Base-by-base conservation (phyloP, 2,329 filamentous ascomycete species). In the Colletotrichum sp. region DNA sequence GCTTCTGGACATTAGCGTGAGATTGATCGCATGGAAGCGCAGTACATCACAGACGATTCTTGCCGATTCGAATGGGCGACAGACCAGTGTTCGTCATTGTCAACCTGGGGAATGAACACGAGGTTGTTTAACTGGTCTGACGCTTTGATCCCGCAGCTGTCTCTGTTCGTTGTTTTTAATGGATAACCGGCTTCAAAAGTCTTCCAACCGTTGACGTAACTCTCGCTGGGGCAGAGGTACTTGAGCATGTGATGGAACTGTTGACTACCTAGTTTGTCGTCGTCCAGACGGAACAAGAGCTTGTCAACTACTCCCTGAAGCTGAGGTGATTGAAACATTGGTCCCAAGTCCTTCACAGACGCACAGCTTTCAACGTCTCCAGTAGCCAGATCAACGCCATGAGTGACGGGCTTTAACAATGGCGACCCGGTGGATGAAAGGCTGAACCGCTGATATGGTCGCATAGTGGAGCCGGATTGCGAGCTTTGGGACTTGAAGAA, bases 171-270 rank as follows among this genome's bases (percentile, higher is more conserved):
- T 24, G 9, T 24, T 55, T 16, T 0, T 0, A 55, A 24, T 13
- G n/a, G 0, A 16, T 55, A 55, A 55, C 49, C n/a, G 5, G n/a
- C 49, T 24, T 24, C 21, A 24, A 55, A 55, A 0, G 1, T 7
- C 0, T 24, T 55, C n/a, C 13, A 55, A 24, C n/a, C 4, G 13
- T 55, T 13, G 13, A 0, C 9, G 0, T 0, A 55, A 24, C 13
- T 21, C 49, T 13, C n/a, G 10, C 1, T 7, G 6, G 49, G n/a
- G n/a, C 49, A 24, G 21, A 55, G 49, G n/a, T 16, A 24, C 10
- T 24, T 55, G 9, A 55, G n/a, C 0, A 55, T 55, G 13, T 55
- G 49, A 55, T 55, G 21, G 49, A 55, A 24, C 0, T 55, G 13
- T 24, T 55, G n/a, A 55, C n/a, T 55, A 15, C n/a, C 0, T 24